Evolutionary conservation across 495 filamentous ascomycete species (phyloP).

Genomic region (Haplographium delicatum): DNA sequence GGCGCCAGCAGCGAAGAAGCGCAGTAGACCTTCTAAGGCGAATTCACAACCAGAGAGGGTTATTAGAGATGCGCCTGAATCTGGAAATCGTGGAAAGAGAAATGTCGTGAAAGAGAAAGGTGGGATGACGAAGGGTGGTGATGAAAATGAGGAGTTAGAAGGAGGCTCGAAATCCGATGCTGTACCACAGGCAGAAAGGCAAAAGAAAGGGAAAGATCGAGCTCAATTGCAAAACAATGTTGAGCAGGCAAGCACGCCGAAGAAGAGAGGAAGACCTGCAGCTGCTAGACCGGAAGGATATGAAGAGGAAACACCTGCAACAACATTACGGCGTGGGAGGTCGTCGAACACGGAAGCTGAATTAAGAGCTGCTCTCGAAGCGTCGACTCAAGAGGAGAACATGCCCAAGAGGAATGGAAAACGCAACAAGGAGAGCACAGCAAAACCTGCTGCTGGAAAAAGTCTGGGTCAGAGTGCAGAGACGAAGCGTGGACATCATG

Average conservation of each 20-base stretch:
- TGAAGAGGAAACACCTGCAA: not conserved
- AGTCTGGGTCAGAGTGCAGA: no score
- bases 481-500: no score
- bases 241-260: not conserved
- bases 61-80: conserved; percentile 3
- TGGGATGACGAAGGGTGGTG: not conserved
- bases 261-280: not conserved
- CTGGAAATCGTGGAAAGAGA: conserved; percentile 7
- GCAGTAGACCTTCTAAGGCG: conserved; percentile 3
- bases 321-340: conserved; percentile 1
- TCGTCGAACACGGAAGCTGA: conserved; percentile 12
- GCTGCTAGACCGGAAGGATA: not conserved
- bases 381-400: not conserved
- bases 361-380: not conserved
- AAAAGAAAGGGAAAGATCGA: not conserved
- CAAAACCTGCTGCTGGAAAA: no score
- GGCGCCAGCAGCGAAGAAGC: conserved; percentile 1
- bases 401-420: not conserved
- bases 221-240: not conserved
- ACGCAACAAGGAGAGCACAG: not conserved
- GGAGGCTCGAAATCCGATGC: no score
- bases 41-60: not conserved
- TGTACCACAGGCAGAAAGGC: no score
- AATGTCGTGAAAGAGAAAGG: not conserved
- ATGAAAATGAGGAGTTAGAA: not conserved